Evolutionary conservation across 257 asterid genomes (phyloP), one percentile per base, ranked within the genome.

Genomic region (Nicotiana tabacum): DNA sequence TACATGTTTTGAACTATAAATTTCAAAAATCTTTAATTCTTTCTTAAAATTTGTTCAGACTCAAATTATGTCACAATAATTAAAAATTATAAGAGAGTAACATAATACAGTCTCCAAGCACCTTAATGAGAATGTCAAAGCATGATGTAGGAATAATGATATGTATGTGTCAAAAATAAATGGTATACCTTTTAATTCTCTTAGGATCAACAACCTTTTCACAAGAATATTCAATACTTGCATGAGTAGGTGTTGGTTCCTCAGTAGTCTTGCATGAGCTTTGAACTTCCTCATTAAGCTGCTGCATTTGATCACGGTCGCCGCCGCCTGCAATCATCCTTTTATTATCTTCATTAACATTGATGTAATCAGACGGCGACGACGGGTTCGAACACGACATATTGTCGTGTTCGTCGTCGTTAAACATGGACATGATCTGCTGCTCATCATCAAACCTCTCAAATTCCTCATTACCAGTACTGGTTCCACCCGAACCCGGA

Each of bases 371-470:
- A 0, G 98, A 93, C 27, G 94, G 96, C 2, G 98, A 92, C 0
- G 97, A 91, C 0, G 97, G 93, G 66, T 89, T 89, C 30, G 97
- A 91, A 84, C 89, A 83, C 92, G 93, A 43, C 87, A 91, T 85
- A 39, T 39, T 39, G 35, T 21, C 27, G 43, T 78, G 6, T 1
- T 48, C 66, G n/a, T 90, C 93, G 81, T 90, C 93, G 10, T 82
- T 90, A 87, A 93, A 94, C 97, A 95, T 95, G 13, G 95, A 91
- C 96, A 95, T 89, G 64, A 95, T 93, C 82, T 93, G 98, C 32
- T 95, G 97, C 48, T 95, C 98, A 16, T 92, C 98, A 57, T 93
- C 98, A 55, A 93, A 90, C 82, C 93, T 84, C 46, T 91, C 97
- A 27, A 92, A 92, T 21, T 90, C 94, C 9, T 74, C 29, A 13